phyloP scores from a whole-genome alignment of 352 stramenopile species.

The Pythium angustatum region DNA sequence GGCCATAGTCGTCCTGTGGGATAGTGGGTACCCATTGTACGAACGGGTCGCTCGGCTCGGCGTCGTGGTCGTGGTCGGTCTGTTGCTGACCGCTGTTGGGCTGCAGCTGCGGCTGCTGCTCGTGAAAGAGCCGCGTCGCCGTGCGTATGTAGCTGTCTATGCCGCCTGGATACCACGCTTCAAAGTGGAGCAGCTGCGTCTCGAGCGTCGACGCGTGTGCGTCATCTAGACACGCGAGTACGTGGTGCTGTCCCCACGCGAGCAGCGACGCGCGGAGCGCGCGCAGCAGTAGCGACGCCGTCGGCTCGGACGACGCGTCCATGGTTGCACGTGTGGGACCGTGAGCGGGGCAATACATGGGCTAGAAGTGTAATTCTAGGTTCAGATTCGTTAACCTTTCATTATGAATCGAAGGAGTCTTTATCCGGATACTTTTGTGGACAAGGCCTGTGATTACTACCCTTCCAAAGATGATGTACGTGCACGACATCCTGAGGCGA shows the following conservation, averaged over 20 bases:
- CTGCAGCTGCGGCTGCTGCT: constrained; percentile 8
- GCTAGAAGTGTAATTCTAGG: no score
- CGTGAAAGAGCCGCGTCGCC: constrained; percentile 46
- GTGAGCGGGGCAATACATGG: no score
- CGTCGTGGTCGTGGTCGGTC: neutral
- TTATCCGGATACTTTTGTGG: no score
- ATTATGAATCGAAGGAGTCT: no score
- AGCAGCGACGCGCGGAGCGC: constrained; percentile 19
- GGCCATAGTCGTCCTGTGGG: constrained; percentile 31
- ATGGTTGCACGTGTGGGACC: no score
- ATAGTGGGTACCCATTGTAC: constrained; percentile 49
- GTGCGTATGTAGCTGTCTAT: constrained; percentile 56
- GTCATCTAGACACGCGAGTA: constrained; percentile 37
- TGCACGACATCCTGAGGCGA: no score
- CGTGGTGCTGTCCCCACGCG: constrained; percentile 43
- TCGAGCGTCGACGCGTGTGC: constrained; percentile 22
- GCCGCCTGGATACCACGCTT: constrained; percentile 65
- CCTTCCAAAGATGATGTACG: no score
- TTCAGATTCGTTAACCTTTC: no score
- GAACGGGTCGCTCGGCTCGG: constrained; percentile 16
- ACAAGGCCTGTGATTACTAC: no score
- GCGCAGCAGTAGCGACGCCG: no score
- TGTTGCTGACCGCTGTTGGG: no score
- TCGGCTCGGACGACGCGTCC: constrained; percentile 1
- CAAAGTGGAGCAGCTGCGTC: constrained; percentile 59